Percentiles rank a stretch among this genome's conserved stretches.
phyloP scores from a whole-genome alignment of 2,329 filamentous ascomycete species.

The Pseudopithomyces maydicus region DNA sequence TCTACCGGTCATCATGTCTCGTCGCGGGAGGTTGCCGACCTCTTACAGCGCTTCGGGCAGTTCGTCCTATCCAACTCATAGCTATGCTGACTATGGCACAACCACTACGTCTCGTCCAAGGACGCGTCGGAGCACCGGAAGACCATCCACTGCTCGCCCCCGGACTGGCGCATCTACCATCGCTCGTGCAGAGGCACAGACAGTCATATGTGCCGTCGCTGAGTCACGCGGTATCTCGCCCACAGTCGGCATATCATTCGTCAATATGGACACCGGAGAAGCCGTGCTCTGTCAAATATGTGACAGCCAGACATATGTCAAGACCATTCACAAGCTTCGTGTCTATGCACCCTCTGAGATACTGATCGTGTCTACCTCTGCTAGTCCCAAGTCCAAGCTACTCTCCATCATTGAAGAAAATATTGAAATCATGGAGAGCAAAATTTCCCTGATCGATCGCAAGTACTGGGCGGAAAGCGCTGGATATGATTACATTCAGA shows the following conservation, averaged over 20 bases:
- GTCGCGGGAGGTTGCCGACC: slow-evolving; percentile 27
- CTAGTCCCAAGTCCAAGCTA: slow-evolving; percentile 73
- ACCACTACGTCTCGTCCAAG: slow-evolving; percentile 43
- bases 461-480: slow-evolving; percentile 81
- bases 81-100: slow-evolving; percentile 37
- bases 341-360: slow-evolving; percentile 81
- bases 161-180: slow-evolving; percentile 63
- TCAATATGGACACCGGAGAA: slow-evolving; percentile 85
- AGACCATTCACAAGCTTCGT: slow-evolving; percentile 83
- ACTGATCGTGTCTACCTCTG: slow-evolving; percentile 75
- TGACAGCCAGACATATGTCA: slow-evolving; percentile 89
- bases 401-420: slow-evolving; percentile 76
- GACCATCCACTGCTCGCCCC: slow-evolving; percentile 54
- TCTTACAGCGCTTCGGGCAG: slow-evolving; percentile 38
- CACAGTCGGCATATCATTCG: slow-evolving; percentile 81
- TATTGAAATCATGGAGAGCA: slow-evolving; percentile 62
- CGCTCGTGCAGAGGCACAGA: slow-evolving; percentile 63
- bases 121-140: slow-evolving; percentile 37
- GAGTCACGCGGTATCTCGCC: slow-evolving; percentile 88
- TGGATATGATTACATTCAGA: slow-evolving; percentile 78
- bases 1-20: slow-evolving; percentile 33
- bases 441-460: slow-evolving; percentile 70
- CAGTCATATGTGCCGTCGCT: slow-evolving; percentile 84
- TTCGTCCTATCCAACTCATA: slow-evolving; percentile 39
- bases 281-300: slow-evolving; percentile 87